Evolutionary conservation across 768 basidiomycete species (phyloP).

Genomic region (Tubosaeta sp.): DNA sequence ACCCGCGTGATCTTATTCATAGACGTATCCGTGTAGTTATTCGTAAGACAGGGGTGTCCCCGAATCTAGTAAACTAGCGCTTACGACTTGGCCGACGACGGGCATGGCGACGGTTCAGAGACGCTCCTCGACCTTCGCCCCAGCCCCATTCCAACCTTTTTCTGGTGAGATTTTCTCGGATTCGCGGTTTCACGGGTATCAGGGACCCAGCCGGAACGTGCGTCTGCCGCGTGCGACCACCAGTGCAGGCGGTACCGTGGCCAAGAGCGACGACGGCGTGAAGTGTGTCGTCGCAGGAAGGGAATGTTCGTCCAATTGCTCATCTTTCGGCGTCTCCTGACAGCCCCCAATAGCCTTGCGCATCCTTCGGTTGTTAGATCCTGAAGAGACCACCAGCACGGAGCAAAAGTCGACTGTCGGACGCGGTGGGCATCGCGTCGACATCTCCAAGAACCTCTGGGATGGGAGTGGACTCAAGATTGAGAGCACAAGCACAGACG

Average conservation of each 20-base stretch:
- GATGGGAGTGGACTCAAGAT: conserved; percentile 73
- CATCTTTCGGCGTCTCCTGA: conserved; percentile 6
- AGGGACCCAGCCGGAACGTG: conserved; percentile 48
- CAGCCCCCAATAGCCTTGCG: conserved; percentile 44
- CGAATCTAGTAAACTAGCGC: conserved; percentile 8
- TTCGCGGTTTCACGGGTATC: conserved; percentile 40
- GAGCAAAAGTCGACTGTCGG: conserved; percentile 55
- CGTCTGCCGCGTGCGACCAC: conserved; percentile 57
- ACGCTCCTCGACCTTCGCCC: conserved; percentile 25
- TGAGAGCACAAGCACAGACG: conserved; percentile 73
- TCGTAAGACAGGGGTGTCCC: neutral
- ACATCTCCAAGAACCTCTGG: conserved; percentile 74
- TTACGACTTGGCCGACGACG: neutral
- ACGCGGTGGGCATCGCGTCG: conserved; percentile 62
- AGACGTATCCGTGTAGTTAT: no score
- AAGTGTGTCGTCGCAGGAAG: conserved; percentile 74
- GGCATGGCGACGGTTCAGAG: conserved; percentile 10
- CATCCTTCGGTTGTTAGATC: conserved; percentile 54
- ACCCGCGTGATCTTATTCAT: no score
- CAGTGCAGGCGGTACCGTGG: conserved; percentile 61
- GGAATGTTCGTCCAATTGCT: conserved; percentile 51
- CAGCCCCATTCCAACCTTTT: conserved; percentile 5
- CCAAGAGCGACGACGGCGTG: conserved; percentile 61
- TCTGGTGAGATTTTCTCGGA: conserved; percentile 36
- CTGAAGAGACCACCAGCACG: conserved; percentile 33